Percentiles rank a stretch among this genome's conserved stretches.
Conservation (phyloP, 768 basidiomycete species). For the Boletus sp. region DNA sequence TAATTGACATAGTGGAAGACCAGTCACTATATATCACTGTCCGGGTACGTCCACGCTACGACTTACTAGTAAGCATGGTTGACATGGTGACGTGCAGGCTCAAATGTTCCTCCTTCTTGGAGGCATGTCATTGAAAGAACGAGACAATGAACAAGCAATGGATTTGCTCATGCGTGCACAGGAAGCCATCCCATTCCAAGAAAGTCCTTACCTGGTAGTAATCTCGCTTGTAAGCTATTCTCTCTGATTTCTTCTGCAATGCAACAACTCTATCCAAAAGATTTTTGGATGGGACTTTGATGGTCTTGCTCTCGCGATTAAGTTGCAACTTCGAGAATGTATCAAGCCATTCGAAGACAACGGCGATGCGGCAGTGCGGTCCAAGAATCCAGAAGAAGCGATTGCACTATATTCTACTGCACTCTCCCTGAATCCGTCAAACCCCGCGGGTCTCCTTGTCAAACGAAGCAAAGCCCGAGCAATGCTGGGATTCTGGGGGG, state of each 20-base stretch:
- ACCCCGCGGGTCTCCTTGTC: background rate
- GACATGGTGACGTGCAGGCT: background rate
- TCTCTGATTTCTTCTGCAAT: accelerated
- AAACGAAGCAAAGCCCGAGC: slow-evolving; percentile 3
- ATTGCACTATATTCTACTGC: slow-evolving; percentile 4
- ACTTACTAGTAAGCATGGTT: background rate
- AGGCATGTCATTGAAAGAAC: background rate
- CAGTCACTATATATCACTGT: background rate
- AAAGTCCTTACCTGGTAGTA: background rate
- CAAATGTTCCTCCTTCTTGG: slow-evolving; percentile 4
- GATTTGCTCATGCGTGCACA: background rate
- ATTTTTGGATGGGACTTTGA: slow-evolving; percentile 15
- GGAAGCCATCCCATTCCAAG: background rate
- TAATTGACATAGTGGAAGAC: background rate
- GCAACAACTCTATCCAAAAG: background rate
- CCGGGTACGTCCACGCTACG: background rate
- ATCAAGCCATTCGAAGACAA: background rate
- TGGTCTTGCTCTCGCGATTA: background rate
- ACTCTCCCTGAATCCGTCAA: background rate
- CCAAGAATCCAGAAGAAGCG: background rate
- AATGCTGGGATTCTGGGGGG: background rate
- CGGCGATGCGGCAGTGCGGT: background rate
- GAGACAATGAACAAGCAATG: background rate
- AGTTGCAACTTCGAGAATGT: background rate
- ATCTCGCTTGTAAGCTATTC: slow-evolving; percentile 7